Conservation (phyloP, 2,329 filamentous ascomycete species). For the Aureobasidium melanogenum region DNA sequence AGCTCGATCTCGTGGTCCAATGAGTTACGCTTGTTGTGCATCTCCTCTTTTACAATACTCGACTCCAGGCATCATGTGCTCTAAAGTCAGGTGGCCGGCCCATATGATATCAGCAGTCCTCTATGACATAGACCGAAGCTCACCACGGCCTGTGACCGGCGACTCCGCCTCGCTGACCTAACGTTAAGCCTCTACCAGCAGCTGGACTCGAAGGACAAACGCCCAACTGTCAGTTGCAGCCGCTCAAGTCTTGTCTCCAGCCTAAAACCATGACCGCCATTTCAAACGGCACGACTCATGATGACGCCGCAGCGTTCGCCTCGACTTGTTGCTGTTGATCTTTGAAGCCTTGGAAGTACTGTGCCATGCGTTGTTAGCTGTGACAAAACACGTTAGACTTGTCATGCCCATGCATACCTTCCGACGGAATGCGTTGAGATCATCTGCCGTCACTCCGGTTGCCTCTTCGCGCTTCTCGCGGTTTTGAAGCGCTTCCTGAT, state of each 20-base stretch:
- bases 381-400: neutral
- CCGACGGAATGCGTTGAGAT: constrained; percentile 59
- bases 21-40: neutral
- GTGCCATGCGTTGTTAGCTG: constrained; percentile 12
- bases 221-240: constrained; percentile 7
- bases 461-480: constrained; percentile 25
- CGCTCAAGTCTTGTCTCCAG: constrained; percentile 6
- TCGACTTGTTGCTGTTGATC: constrained; percentile 10
- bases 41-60: neutral
- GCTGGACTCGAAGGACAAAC: neutral
- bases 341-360: constrained; percentile 30
- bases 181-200: constrained; percentile 1
- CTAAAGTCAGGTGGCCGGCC: neutral
- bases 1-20: neutral
- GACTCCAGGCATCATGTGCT: neutral
- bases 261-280: neutral
- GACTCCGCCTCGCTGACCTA: neutral
- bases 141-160: neutral
- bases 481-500: constrained; percentile 19
- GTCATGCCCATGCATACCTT: constrained; percentile 26
- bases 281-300: neutral
- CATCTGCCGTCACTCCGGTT: constrained; percentile 49
- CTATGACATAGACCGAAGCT: neutral
- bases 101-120: neutral
- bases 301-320: neutral